phyloP scores from a whole-genome alignment of 2,329 filamentous ascomycete species.

The Lasiodiplodia sp. region DNA sequence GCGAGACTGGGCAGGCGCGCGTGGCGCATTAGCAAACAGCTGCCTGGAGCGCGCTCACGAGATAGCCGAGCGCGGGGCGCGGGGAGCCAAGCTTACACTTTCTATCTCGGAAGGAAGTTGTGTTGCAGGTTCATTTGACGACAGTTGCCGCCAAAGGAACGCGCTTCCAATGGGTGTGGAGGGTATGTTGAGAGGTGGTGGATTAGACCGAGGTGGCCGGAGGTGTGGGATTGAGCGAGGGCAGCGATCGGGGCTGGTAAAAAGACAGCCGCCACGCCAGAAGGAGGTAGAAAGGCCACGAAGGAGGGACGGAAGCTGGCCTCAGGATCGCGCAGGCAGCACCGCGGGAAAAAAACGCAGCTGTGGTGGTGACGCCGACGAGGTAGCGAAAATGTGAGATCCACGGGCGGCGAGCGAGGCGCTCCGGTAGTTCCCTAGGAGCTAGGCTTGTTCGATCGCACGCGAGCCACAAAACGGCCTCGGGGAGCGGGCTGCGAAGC shows the following conservation, averaged over 20 bases:
- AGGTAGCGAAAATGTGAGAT: constrained; percentile 24
- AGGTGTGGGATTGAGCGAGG: neutral
- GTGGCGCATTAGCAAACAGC: constrained; percentile 27
- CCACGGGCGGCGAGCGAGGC: constrained; percentile 10
- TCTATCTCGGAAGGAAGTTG: constrained; percentile 63
- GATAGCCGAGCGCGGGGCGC: constrained; percentile 4
- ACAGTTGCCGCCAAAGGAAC: constrained; percentile 87
- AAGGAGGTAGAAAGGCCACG: constrained; percentile 1
- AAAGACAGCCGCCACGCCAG: constrained; percentile 8
- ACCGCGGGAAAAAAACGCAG: constrained; percentile 14
- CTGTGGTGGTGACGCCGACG: constrained; percentile 15
- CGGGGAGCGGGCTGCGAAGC: neutral
- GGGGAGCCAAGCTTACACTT: constrained; percentile 62
- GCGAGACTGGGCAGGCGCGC: constrained; percentile 47
- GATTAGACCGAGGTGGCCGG: constrained; percentile 7
- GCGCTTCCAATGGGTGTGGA: constrained; percentile 62
- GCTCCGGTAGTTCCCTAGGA: constrained; percentile 21
- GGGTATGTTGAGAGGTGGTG: neutral
- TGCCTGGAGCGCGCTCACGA: constrained; percentile 24
- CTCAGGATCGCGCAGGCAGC: constrained; percentile 25
- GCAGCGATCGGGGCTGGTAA: constrained; percentile 4
- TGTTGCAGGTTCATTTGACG: constrained; percentile 99
- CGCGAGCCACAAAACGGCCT: neutral
- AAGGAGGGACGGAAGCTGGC: constrained; percentile 13
- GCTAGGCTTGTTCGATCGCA: constrained; percentile 7